Base-by-base conservation (phyloP, 163 green algal genomes). In the Volvox carteri region DNA sequence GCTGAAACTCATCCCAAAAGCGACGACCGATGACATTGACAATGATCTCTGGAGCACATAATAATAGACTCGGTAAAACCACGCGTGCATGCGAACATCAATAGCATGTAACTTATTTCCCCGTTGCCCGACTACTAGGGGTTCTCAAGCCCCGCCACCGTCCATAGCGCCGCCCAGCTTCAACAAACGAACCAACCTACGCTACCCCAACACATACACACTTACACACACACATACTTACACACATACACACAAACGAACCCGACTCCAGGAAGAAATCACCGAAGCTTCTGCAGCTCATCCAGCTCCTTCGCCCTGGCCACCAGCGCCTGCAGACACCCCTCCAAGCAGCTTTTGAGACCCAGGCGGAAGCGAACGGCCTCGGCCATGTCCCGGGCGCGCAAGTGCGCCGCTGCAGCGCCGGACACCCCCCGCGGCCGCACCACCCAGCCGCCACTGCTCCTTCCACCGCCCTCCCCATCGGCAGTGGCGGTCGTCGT, bases 261-360 rank as follows among this genome's bases (percentile, higher is more conserved):
- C 48, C 11, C 48, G 48, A 23, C 11, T 14, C 11, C 48, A 58
- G 6, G 58, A 23, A 4, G 4, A 18, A 18, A 2, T 54, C 76
- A 89, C 19, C 84, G 68, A 0, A 81, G n/a, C 28, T 74, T 28
- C 70, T 89, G 72, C 72, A 89, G 23, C 30, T 14, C 18, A 19
- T 86, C 75, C 78, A 93, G 68, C 78, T 92, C 67, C 78, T 91
- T 90, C 12, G 87, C 58, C 30, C 85, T 68, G 33, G 85, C 30
- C 35, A 92, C 75, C 46, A 92, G 44, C 33, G 12, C 11, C 79
- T 78, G 62, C 28, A 87, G 84, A 11, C 54, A 77, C 2, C 37
- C 16, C 65, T 93, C 89, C 67, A 92, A 86, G 35, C 81, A 67
- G 67, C 56, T 81, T 81, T 93, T 93, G n/a, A 80, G 35, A 0